Evolutionary conservation across 176 grass and related monocot genomes (phyloP).

Genomic region (Raddia distichophylla): DNA sequence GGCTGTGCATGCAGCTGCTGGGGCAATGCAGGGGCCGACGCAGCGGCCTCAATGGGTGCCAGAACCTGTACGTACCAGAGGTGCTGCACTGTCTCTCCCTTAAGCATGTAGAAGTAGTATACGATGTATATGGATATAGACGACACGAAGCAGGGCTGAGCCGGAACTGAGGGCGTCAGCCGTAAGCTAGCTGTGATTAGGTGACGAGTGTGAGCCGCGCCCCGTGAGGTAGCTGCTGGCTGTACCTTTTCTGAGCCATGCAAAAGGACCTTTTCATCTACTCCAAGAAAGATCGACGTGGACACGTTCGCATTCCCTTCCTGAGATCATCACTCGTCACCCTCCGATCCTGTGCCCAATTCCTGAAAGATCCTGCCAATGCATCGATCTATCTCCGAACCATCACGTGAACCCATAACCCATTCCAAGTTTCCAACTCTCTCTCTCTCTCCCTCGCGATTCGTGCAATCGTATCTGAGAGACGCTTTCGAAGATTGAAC

Average conservation of each 20-base stretch:
- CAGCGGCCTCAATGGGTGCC: too few relatives aligned
- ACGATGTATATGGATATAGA: too few relatives aligned
- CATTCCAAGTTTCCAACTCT: background rate
- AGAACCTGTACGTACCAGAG: too few relatives aligned
- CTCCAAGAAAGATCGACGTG: conserved; percentile 48
- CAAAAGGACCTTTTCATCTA: conserved; percentile 54
- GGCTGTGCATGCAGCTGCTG: background rate
- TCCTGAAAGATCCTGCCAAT: background rate
- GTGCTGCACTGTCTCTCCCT: too few relatives aligned
- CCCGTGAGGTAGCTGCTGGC: too few relatives aligned
- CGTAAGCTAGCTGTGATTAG: background rate
- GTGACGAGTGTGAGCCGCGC: too few relatives aligned
- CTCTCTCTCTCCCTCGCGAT: background rate
- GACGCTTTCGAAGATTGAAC: conserved; percentile 4
- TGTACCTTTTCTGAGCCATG: conserved; percentile 1
- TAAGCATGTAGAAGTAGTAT: too few relatives aligned
- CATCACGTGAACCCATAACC: conserved; percentile 42
- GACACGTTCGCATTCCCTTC: conserved; percentile 42
- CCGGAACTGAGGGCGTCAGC: too few relatives aligned
- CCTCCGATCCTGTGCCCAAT: background rate
- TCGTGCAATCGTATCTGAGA: conserved; percentile 27
- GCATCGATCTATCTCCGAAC: background rate
- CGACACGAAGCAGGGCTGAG: background rate
- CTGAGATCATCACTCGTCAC: conserved; percentile 40
- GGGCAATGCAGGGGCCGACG: too few relatives aligned